phyloP scores from a whole-genome alignment of 139 green algal species.

The Astrephomene gubernaculifera region DNA sequence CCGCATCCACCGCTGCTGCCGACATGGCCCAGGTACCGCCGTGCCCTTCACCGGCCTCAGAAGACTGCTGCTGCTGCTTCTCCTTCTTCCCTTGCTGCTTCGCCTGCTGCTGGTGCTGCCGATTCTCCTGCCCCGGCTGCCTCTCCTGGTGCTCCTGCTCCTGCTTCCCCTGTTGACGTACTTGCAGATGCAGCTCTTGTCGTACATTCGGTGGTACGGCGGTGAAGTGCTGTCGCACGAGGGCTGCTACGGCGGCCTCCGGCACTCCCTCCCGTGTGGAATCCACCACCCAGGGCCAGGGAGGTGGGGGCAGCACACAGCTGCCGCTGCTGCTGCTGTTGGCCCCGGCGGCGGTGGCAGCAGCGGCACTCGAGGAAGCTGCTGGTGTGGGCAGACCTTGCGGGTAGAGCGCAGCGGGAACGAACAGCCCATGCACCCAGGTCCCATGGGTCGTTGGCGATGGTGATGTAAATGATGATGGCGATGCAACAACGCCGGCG shows the following conservation, averaged over 20 bases:
- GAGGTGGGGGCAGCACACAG: neutral
- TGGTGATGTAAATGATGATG: too few relatives aligned
- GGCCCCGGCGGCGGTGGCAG: neutral
- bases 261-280: neutral
- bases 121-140: neutral
- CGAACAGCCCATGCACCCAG: constrained; percentile 29
- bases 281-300: constrained; percentile 15
- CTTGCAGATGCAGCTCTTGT: neutral
- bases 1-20: too few relatives aligned
- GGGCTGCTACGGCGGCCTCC: neutral
- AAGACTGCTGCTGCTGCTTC: neutral
- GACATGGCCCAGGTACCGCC: too few relatives aligned
- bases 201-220: neutral
- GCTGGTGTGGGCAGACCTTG: neutral
- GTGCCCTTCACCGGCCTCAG: too few relatives aligned
- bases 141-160: neutral
- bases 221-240: neutral
- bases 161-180: neutral
- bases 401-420: constrained; percentile 27
- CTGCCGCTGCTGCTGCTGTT: neutral
- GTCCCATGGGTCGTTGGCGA: neutral
- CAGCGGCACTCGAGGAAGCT: neutral
- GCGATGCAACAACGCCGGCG: too few relatives aligned
- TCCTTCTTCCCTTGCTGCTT: neutral
- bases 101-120: neutral